Base-by-base conservation (phyloP, 352 stramenopile species). In the Pythium chondricola region DNA sequence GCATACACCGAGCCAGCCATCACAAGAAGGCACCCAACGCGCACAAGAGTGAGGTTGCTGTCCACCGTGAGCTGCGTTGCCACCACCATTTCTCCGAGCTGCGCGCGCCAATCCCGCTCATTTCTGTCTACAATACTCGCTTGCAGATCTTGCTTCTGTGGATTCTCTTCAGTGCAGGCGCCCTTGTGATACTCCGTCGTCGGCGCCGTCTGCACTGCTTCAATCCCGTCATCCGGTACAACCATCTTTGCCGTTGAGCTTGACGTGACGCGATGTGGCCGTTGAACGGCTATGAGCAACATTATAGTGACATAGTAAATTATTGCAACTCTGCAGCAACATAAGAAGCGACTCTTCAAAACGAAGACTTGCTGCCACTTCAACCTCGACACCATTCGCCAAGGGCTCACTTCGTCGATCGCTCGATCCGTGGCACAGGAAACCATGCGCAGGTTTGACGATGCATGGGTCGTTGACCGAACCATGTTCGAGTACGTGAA, bases 401-500 rank as follows among this genome's bases (percentile, higher is more conserved):
- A 44, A 44, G 38, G 20, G n/a, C 49, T 27, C 47, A 54, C 38
- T 58, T 37, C 30, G 7, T 42, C n/a, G 7, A 17, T 22, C n/a
- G 8, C 8, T 8, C 29, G 29, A 33, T 13, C 29, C 29, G 8
- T 13, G 7, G 7, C 29, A 33, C 29, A 33, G 13, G 7, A 33
- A 33, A 33, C 29, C 8, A 85, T 90, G 69, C 65, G 70, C 39
- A 80, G 81, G 48, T 90, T 85, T 56, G 71, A 88, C 17, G 82
- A 93, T 54, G 69, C 63, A 20, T 93, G 81, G 84, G 83, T 98
- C 42, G 82, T 98, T 31, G 90, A 98, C 66, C 82, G 85, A 36
- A 95, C 83, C 27, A 90, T 98, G 83, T 98, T 97, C 69, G 86
- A 97, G 56, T 97, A 96, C 61, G 74, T 97, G 32, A 91, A 91